These are phyloP conservation scores for Citrus inodora DNA, from an alignment of 345 rosid genomes.

Conservation along the genomic window DNA sequence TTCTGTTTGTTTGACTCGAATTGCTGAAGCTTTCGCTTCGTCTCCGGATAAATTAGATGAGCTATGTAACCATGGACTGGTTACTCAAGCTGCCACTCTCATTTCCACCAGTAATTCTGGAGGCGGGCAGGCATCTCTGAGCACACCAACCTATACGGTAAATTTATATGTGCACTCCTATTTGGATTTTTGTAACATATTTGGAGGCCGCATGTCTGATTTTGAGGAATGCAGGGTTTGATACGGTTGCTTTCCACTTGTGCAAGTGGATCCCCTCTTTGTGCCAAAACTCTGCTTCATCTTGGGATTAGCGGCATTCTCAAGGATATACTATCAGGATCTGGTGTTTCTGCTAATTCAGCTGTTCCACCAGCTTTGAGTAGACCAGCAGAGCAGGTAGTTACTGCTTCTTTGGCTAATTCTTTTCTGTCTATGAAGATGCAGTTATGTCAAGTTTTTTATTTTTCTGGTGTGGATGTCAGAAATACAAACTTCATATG, in stretches of 20 bases:
- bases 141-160: slow-evolving; percentile 92
- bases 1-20: slow-evolving; percentile 94
- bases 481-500: background rate
- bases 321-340: slow-evolving; percentile 82
- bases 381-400: slow-evolving; percentile 98
- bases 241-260: slow-evolving; percentile 94
- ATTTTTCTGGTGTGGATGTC: background rate
- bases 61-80: slow-evolving; percentile 93
- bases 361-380: slow-evolving; percentile 87
- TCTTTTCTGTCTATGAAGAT: slow-evolving; percentile 5
- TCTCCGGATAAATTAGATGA: slow-evolving; percentile 89
- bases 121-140: slow-evolving; percentile 93
- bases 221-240: slow-evolving; percentile 62
- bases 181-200: slow-evolving; percentile 3
- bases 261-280: slow-evolving; percentile 95
- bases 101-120: slow-evolving; percentile 92
- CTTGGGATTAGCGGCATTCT: slow-evolving; percentile 95
- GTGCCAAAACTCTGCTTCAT: slow-evolving; percentile 88
- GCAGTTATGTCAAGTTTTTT: background rate
- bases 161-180: slow-evolving; percentile 4
- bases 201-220: slow-evolving; percentile 27
- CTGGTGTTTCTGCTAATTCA: slow-evolving; percentile 76
- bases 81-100: slow-evolving; percentile 93
- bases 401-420: background rate
- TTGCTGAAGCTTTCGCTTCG: slow-evolving; percentile 96